These are phyloP conservation scores for Friedmanniomyces simplex DNA, from an alignment of 495 filamentous ascomycete genomes.

Conservation along the genomic window DNA sequence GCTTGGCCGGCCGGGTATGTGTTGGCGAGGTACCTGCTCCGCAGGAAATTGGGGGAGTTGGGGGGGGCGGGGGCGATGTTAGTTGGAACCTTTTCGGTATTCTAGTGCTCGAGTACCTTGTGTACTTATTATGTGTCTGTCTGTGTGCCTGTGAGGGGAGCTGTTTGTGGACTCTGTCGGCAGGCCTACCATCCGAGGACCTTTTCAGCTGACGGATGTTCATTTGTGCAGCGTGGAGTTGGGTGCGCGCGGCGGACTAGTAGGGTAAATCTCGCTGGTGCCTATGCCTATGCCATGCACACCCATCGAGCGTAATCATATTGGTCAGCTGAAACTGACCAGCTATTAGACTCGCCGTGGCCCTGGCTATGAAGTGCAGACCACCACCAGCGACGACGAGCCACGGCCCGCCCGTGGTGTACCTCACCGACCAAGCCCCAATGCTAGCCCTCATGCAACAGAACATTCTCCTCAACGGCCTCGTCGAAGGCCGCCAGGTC, in stretches of 20 bases:
- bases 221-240: slow-evolving; percentile 66
- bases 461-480: slow-evolving; percentile 70
- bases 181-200: too few species aligned
- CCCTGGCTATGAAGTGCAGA: slow-evolving; percentile 49
- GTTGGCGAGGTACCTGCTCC: slow-evolving; percentile 71
- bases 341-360: slow-evolving; percentile 47
- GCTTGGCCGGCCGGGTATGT: slow-evolving; percentile 92
- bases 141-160: too few species aligned
- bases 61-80: slow-evolving; percentile 63
- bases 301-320: background rate
- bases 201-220: background rate
- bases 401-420: slow-evolving; percentile 37
- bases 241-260: slow-evolving; percentile 83
- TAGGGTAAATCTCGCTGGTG: slow-evolving; percentile 47
- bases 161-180: too few species aligned
- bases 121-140: too few species aligned
- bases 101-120: too few species aligned
- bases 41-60: slow-evolving; percentile 51
- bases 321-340: background rate
- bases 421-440: slow-evolving; percentile 74
- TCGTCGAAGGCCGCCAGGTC: slow-evolving; percentile 49
- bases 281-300: too few species aligned
- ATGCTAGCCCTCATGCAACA: slow-evolving; percentile 74
- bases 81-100: too few species aligned
- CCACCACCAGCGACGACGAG: slow-evolving; percentile 10